Conservation (phyloP, 2,329 filamentous ascomycete species). For the Aspergillus fructus region DNA sequence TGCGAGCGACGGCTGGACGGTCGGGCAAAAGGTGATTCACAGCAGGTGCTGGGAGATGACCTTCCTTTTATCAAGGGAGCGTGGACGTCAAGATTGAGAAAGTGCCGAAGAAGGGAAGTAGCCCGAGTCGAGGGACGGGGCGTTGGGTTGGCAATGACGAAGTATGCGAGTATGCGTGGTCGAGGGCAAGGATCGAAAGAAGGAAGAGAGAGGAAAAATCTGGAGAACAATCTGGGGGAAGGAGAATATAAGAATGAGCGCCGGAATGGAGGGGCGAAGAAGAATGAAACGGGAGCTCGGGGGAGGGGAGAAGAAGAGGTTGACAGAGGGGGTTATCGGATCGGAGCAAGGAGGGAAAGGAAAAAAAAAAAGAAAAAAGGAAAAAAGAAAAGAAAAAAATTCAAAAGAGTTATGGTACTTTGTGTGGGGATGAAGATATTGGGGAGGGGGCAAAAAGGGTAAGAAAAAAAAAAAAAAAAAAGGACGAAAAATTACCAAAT, state of each 20-base stretch:
- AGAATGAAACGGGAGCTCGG: constrained; percentile 27
- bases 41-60: not conserved
- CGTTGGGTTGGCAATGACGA: constrained; percentile 6
- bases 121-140: constrained; percentile 5
- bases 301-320: constrained; percentile 23
- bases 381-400: constrained; percentile 16
- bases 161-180: constrained; percentile 14
- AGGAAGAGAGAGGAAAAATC: constrained; percentile 24
- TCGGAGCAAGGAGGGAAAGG: constrained; percentile 21
- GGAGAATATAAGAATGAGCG: constrained; percentile 29
- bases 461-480: constrained; percentile 23
- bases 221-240: constrained; percentile 29
- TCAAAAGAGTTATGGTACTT: constrained; percentile 17
- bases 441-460: constrained; percentile 19
- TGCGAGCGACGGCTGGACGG: not conserved
- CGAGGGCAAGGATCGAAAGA: constrained; percentile 16
- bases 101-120: constrained; percentile 1
- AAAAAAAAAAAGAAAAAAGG: constrained; percentile 15
- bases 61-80: constrained; percentile 12
- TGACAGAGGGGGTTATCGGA: constrained; percentile 26
- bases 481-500: constrained; percentile 16
- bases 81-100: constrained; percentile 7
- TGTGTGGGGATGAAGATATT: constrained; percentile 35
- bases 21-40: not conserved
- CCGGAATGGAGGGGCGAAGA: constrained; percentile 23